Evolutionary conservation across 1,284 basidiomycete species (phyloP).

Genomic region (Sporisorium reilianum): DNA sequence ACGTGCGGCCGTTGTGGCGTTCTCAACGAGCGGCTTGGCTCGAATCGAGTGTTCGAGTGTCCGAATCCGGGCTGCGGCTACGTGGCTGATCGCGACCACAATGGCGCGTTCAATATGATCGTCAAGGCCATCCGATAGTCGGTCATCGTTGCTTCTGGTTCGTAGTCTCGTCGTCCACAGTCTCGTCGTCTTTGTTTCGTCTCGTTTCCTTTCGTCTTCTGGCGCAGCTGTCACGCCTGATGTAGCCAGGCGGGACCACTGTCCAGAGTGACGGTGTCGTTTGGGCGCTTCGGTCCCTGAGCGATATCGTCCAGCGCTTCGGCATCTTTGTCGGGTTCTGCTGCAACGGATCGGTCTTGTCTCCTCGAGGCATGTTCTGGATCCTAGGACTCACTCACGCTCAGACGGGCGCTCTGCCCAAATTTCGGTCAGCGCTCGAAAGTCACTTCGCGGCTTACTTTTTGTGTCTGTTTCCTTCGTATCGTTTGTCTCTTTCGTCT

Average conservation of each 20-base stretch:
- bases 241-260: not conserved
- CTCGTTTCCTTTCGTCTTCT: no score
- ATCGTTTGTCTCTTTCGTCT: not conserved
- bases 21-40: no score
- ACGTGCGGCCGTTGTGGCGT: no score
- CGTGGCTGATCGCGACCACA: slow-evolving; percentile 3
- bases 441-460: not conserved
- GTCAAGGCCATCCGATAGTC: slow-evolving; percentile 68
- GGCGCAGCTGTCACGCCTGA: not conserved
- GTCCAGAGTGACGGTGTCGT: not conserved
- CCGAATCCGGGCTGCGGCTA: not conserved
- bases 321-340: not conserved
- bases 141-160: not conserved
- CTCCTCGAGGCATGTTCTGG: not conserved
- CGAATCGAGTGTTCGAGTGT: no score
- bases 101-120: slow-evolving; percentile 7
- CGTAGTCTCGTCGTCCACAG: not conserved
- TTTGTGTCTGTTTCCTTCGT: not conserved
- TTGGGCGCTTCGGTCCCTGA: not conserved
- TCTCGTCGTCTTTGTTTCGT: no score
- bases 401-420: not conserved
- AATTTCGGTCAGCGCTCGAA: not conserved
- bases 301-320: not conserved
- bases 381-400: not conserved
- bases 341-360: not conserved